phyloP scores from a whole-genome alignment of 163 green algal genomes.

The Chlamydomonas reinhardtii region DNA sequence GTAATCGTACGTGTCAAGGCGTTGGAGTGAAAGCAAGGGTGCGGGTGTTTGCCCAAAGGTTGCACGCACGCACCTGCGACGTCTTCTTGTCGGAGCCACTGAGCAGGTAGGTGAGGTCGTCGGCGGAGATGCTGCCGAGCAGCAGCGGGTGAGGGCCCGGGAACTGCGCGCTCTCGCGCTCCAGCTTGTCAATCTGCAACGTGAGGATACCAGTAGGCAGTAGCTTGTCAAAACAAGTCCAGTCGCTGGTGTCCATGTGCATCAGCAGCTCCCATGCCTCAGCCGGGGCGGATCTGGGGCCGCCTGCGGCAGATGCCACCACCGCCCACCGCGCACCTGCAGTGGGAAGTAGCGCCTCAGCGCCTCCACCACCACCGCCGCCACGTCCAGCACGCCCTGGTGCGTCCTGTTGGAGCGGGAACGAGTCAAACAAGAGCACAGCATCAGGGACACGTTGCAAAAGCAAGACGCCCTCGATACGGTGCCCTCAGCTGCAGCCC shows the following conservation, averaged over 20 bases:
- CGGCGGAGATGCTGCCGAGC: constrained; percentile 55
- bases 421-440: no score
- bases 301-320: no score
- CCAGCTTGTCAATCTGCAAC: constrained; percentile 62
- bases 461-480: no score
- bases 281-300: no score
- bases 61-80: constrained; percentile 47
- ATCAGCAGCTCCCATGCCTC: no score
- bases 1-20: no score
- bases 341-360: constrained; percentile 68
- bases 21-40: no score
- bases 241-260: no score
- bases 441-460: no score
- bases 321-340: constrained; percentile 44
- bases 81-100: constrained; percentile 59
- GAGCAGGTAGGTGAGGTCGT: constrained; percentile 76
- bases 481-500: not conserved
- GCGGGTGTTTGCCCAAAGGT: no score
- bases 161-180: constrained; percentile 77
- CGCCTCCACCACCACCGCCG: constrained; percentile 73
- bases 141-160: constrained; percentile 74
- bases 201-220: no score
- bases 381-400: constrained; percentile 77
- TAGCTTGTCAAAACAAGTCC: no score
- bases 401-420: constrained; percentile 5